Percentiles rank a stretch among this genome's conserved stretches.
phyloP scores from a whole-genome alignment of 2,329 filamentous ascomycete species.

The Trichoderma arundinaceum region DNA sequence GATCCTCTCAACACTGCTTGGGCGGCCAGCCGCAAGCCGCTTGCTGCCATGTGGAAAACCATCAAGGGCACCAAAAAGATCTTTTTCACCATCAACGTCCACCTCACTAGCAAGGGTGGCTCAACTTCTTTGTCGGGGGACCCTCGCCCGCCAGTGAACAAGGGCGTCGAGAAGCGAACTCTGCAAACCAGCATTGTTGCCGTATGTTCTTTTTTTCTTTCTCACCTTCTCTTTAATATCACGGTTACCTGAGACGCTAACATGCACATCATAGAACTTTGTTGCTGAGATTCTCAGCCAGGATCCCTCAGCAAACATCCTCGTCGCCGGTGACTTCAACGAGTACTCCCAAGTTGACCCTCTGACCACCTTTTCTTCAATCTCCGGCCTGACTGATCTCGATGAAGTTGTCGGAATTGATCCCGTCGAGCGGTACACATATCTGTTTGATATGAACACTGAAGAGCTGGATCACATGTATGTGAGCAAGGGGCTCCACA shows the following conservation, averaged over 20 bases:
- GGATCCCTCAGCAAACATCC: slow-evolving; percentile 62
- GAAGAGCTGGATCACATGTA: slow-evolving; percentile 75
- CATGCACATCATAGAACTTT: slow-evolving; percentile 51
- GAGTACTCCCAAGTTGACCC: slow-evolving; percentile 70
- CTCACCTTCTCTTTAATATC: background rate
- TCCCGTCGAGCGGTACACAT: slow-evolving; percentile 69
- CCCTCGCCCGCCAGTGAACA: slow-evolving; percentile 68
- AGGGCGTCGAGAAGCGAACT: slow-evolving; percentile 61
- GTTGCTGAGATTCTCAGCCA: slow-evolving; percentile 61
- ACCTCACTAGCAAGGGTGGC: slow-evolving; percentile 70
- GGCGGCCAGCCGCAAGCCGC: slow-evolving; percentile 67
- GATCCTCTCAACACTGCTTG: slow-evolving; percentile 66
- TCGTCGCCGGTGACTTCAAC: slow-evolving; percentile 73
- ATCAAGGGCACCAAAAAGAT: slow-evolving; percentile 55
- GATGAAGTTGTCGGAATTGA: slow-evolving; percentile 63
- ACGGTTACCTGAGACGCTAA: background rate
- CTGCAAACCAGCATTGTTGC: slow-evolving; percentile 65
- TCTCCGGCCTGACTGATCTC: slow-evolving; percentile 64
- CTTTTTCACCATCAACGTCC: slow-evolving; percentile 76
- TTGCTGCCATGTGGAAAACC: slow-evolving; percentile 69
- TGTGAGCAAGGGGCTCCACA: slow-evolving; percentile 60
- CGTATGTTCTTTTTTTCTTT: slow-evolving; percentile 45
- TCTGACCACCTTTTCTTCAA: slow-evolving; percentile 57
- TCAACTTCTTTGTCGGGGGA: slow-evolving; percentile 69
- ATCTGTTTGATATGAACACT: slow-evolving; percentile 71